A percentile compares a stretch with the other conserved stretches of the same genome.
Evolutionary conservation across 495 filamentous ascomycete genomes (phyloP).

Genomic region (Aspergillus sclerotiicarbonarius): DNA sequence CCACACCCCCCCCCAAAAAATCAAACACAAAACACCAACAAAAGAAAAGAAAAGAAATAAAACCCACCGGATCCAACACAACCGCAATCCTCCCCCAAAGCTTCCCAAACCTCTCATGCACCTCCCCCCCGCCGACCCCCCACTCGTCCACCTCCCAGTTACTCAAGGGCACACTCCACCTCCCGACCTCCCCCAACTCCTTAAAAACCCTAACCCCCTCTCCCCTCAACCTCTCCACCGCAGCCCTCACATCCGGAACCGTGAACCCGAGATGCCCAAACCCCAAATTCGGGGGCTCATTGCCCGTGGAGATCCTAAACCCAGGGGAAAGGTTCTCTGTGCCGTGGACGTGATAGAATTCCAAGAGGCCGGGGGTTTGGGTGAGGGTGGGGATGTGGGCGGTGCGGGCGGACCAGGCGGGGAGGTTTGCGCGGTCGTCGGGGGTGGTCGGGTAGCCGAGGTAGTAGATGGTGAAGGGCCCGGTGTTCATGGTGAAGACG

Average conservation of each 20-base stretch:
- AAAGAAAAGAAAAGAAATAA: constrained; percentile 2
- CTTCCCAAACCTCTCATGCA: constrained; percentile 35
- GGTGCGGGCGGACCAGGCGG: constrained; percentile 26
- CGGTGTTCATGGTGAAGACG: constrained; percentile 46
- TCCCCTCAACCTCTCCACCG: constrained; percentile 30
- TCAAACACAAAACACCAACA: neutral
- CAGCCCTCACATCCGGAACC: constrained; percentile 32
- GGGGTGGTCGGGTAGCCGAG: constrained; percentile 36
- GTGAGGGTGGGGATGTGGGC: constrained; percentile 27
- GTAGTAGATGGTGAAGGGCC: constrained; percentile 45
- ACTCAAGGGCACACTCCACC: constrained; percentile 33
- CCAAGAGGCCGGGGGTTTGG: constrained; percentile 32
- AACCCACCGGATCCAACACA: constrained; percentile 41
- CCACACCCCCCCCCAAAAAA: neutral
- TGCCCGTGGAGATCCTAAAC: constrained; percentile 24
- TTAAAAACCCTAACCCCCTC: constrained; percentile 36
- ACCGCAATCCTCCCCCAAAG: constrained; percentile 41
- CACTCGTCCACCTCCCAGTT: constrained; percentile 36
- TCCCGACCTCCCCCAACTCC: constrained; percentile 31
- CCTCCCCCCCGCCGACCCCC: constrained; percentile 30
- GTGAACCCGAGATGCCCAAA: constrained; percentile 43
- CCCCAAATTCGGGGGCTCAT: constrained; percentile 33
- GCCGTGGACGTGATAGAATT: constrained; percentile 38
- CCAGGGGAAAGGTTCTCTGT: no score
- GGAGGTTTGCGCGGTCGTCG: constrained; percentile 19